Base-by-base conservation (phyloP, 371 early-diverging fungal genomes). In the Mortierella sp. region DNA sequence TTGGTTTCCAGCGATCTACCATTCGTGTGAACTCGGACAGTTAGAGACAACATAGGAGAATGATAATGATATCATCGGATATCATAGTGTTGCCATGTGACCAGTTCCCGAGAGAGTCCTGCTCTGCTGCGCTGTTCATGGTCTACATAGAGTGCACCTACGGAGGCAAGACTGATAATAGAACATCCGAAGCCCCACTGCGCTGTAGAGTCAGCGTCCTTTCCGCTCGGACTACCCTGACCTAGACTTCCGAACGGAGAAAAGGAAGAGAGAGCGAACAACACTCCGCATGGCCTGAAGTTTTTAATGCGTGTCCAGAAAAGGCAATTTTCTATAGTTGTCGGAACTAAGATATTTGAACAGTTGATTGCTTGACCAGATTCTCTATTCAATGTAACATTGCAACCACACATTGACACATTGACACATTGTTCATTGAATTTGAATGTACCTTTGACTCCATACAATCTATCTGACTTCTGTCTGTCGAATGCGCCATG, bases 401-500 rank as follows among this genome's bases (percentile, higher is more conserved):
- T 28, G 28, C 28, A 2, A 28, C 13, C 43, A 41, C 13, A 10
- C 43, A 10, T 10, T 41, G 10, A 41, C 13, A 10, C 43, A 10
- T 10, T 41, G 10, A 41, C 43, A 41, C 43, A 41, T 41, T 58
- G 38, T 59, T 40, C 40, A 13, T 59, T 33, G 33, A 22, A 59
- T 9, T 41, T 61, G 32, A 64, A 32, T 64, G 47, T 22, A 11
- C 43, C 22, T 43, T 15, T 61, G 24, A 28, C 22, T 9, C n/a
- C 53, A 22, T 15, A 9, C 28, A 24, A 24, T 55, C 21, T 6
- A 50, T 50, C 50, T 50, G 19, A 50, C 19, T 21, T 50, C 21
- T 50, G 15, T 41, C 45, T 28, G 24, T 21, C 72, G 36, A 41
- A 59, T 36, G 55, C 57, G 63, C 60, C 24, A 76, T 76, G 71